Evolutionary conservation across 495 filamentous ascomycete genomes (phyloP).

Genomic region (Talaromyces adpressus): DNA sequence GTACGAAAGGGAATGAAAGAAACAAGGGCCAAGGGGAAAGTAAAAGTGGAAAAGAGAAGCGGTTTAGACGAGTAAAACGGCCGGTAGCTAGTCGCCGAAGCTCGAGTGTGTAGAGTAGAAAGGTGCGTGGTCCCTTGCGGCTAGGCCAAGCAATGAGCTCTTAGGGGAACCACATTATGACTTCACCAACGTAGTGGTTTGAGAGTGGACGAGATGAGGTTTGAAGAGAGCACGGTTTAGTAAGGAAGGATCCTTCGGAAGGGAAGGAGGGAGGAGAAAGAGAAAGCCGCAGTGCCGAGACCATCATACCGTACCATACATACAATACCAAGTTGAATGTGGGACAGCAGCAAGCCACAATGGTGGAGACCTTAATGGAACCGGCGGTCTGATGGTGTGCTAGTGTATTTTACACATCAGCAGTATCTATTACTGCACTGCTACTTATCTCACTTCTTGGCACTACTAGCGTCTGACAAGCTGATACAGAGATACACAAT

Average conservation of each 20-base stretch:
- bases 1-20: slow-evolving; percentile 8
- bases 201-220: not conserved
- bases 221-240: not conserved
- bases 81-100: not conserved
- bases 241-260: not conserved
- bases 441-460: not conserved
- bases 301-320: not conserved
- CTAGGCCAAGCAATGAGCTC: slow-evolving; percentile 2
- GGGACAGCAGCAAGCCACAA: not conserved
- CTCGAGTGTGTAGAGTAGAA: not conserved
- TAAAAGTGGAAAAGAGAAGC: slow-evolving; percentile 8
- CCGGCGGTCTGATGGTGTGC: not conserved
- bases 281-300: not conserved
- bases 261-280: not conserved
- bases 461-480: not conserved
- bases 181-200: not conserved
- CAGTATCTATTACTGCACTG: not conserved
- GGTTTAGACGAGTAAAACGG: not conserved
- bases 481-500: not conserved
- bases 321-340: not conserved
- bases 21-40: slow-evolving; percentile 8
- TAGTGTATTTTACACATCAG: not conserved
- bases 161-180: slow-evolving; percentile 4
- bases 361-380: not conserved
- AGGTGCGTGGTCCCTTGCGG: slow-evolving; percentile 1